Evolutionary conservation across 768 basidiomycete genomes (phyloP).

Genomic region (Dacryopinax spathularia): DNA sequence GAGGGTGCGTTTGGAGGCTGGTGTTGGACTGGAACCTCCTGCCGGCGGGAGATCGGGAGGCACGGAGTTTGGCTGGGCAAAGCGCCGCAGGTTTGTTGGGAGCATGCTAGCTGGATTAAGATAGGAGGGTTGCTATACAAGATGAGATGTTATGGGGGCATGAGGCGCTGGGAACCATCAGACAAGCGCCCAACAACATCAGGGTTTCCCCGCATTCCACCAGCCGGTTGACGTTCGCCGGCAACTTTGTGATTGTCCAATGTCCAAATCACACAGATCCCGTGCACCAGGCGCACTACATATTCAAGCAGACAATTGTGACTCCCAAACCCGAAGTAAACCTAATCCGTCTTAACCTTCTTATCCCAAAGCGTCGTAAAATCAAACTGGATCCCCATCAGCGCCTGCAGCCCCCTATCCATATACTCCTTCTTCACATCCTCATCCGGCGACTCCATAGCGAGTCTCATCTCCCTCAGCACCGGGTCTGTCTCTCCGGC

Average conservation of each 20-base stretch:
- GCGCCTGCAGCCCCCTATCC: not conserved
- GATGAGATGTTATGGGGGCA: not conserved
- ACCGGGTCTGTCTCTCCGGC: not conserved
- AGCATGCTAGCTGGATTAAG: not conserved
- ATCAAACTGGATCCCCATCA: constrained; percentile 1
- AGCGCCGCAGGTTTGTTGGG: not conserved
- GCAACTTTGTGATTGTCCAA: too few relatives aligned
- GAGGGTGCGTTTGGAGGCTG: not conserved
- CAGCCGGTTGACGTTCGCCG: too few relatives aligned
- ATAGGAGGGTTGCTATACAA: not conserved
- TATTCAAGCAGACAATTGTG: not conserved
- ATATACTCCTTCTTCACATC: not conserved
- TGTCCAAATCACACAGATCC: too few relatives aligned
- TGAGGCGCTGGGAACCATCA: not conserved
- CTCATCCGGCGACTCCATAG: not conserved
- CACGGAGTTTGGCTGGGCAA: not conserved
- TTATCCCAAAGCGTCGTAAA: not conserved
- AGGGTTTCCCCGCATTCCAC: too few relatives aligned
- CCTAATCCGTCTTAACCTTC: not conserved
- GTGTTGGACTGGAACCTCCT: not conserved
- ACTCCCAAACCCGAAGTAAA: too few relatives aligned
- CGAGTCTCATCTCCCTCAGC: not conserved
- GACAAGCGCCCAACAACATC: too few relatives aligned
- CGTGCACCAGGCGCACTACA: too few relatives aligned
- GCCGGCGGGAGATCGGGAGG: not conserved